Conservation (phyloP, 169 alveolate species). For the Plasmodium vivax region DNA sequence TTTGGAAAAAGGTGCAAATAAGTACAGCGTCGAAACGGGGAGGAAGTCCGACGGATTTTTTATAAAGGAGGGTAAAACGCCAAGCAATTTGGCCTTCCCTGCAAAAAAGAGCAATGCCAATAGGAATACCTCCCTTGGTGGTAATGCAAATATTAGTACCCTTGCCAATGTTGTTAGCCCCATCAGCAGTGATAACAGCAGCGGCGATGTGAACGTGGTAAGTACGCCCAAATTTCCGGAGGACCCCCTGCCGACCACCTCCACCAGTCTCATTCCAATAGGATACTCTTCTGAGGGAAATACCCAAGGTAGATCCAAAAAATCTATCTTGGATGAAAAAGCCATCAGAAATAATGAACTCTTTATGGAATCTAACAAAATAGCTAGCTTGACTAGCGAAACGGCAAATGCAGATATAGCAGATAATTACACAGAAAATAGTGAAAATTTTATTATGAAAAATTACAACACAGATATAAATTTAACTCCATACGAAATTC, state of each 20-base stretch:
- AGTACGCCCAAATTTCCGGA: conserved; percentile 66
- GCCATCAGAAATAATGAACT: conserved; percentile 1
- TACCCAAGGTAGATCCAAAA: not conserved
- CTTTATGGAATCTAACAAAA: conserved; percentile 8
- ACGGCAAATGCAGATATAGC: not conserved
- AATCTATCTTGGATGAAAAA: not conserved
- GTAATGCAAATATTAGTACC: not conserved
- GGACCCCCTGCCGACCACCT: not conserved
- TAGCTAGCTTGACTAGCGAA: conserved; percentile 7
- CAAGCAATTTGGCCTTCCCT: not conserved
- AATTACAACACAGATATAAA: conserved; percentile 62
- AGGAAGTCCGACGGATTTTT: not conserved
- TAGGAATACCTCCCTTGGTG: not conserved
- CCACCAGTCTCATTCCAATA: not conserved
- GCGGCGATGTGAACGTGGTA: not conserved
- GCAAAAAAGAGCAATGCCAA: not conserved
- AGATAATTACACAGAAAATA: conserved; percentile 57
- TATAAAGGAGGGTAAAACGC: not conserved
- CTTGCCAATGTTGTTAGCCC: not conserved
- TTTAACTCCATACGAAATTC: conserved; percentile 72
- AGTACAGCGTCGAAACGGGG: not conserved
- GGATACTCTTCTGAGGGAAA: conserved; percentile 8
- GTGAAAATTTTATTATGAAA: conserved; percentile 65
- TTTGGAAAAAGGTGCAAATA: not conserved
- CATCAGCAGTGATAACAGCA: not conserved